Evolutionary conservation across 306 rosid species (phyloP), one percentile per base, ranked within the genome.

Genomic region (Malus domestica): DNA sequence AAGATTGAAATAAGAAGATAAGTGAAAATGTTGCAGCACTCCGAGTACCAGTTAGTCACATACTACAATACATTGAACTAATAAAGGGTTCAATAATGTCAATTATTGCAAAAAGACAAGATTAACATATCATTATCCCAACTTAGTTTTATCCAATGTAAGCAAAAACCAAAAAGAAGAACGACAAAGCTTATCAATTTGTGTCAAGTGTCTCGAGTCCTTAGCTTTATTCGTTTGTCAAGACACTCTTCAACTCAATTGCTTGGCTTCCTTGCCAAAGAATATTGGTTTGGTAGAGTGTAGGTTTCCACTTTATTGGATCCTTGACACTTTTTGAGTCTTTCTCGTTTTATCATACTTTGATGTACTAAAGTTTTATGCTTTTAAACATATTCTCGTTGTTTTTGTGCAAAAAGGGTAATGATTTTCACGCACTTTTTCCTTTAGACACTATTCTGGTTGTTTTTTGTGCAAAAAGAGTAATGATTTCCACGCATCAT

Each of bases 261-360:
- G 68, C 77, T 40, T 23, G 66, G 33, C 57, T 15, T 73, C 30
- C 40, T 62, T 44, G 13, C 46, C 46, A 45, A 30, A 45, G 60
- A 74, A 74, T 62, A n/a, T 6, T 6, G 13, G n/a, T 45, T 29
- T 19, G 32, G 32, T 62, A 11, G 29, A 29, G 46, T 7, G 78
- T 59, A 14, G 15, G 69, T 11, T 61, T 61, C 76, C 25, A 44
- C 69, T n/a, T 60, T 40, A 42, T 73, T 73, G 68, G 77, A 61
- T 73, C 68, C 55, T 73, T 29, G 18, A 38, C 45, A 30, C 54
- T 59, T 59, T 58, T 3, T 7, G 23, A 12, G 23, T 2, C 40
- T 38, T 27, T 29, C 8, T 1, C 15, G 45, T 40, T 40, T 49
- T 49, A 6, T 49, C 30, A 40, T 70, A 27, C 57, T 27, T 58